These are phyloP conservation scores for Martensiomyces pterosporus DNA, from an alignment of 192 early-diverging fungal genomes.

Conservation along the genomic window DNA sequence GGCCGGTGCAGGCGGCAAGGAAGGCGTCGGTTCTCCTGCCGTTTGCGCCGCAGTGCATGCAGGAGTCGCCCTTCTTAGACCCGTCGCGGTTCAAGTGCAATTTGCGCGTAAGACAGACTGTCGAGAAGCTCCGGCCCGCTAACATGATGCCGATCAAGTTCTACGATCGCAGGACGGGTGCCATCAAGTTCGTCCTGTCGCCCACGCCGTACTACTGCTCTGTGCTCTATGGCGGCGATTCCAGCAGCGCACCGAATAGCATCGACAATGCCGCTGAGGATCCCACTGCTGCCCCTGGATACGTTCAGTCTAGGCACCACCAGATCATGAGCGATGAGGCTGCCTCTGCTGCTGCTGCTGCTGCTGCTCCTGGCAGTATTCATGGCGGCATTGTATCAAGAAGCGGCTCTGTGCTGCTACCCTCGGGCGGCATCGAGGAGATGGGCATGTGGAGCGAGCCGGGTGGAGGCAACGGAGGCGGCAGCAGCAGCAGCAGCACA, in stretches of 20 bases:
- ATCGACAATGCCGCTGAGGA: no score
- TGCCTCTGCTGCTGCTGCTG: no score
- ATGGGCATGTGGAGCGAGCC: no score
- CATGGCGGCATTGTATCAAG: conserved; percentile 1
- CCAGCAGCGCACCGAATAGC: no score
- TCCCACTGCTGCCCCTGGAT: no score
- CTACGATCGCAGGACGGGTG: conserved; percentile 31
- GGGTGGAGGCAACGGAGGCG: no score
- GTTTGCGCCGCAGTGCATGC: conserved; percentile 36
- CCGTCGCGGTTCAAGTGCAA: conserved; percentile 44
- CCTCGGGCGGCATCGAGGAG: conserved; percentile 25
- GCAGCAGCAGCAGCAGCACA: neutral
- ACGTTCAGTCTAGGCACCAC: no score
- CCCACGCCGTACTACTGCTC: conserved; percentile 16
- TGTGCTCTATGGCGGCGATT: neutral
- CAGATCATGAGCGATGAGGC: no score
- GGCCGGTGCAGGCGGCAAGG: conserved; percentile 38
- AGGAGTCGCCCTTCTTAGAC: conserved; percentile 38
- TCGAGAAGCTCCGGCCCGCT: conserved; percentile 37
- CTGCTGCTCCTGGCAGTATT: neutral
- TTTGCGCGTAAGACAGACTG: conserved; percentile 31
- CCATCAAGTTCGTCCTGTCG: conserved; percentile 36
- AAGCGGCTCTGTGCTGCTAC: conserved; percentile 22
- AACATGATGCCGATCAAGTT: conserved; percentile 33
- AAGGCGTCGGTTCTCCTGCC: conserved; percentile 41